Base-by-base conservation (phyloP, 345 rosid genomes). In the Barbarea vulgaris region DNA sequence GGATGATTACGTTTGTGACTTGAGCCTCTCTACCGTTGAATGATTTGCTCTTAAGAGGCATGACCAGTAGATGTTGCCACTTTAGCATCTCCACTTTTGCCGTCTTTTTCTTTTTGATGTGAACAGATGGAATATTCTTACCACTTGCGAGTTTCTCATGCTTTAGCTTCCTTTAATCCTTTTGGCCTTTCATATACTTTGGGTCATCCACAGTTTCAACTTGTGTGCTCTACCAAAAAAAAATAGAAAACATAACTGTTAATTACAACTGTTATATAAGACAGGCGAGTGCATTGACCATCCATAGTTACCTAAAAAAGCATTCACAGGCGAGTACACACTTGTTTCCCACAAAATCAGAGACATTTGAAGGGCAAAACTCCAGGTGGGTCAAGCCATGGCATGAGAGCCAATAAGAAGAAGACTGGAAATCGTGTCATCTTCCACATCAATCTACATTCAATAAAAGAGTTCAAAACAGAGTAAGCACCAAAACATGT, bases 311-410 rank as follows among this genome's bases (percentile, higher is more conserved):
- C 75, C 52, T 36, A 36, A 42, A 63, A 55, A 13, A 53, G 44
- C 52, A 72, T 19, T 52, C 42, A 63, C 37, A 1, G n/a, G n/a
- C n/a, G 4, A 10, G n/a, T n/a, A n/a, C n/a, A n/a, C n/a, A n/a
- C n/a, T n/a, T n/a, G n/a, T n/a, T n/a, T n/a, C n/a, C n/a, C n/a
- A n/a, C n/a, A n/a, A n/a, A n/a, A n/a, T n/a, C n/a, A n/a, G n/a
- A n/a, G n/a, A n/a, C 99, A 95, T 48, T 89, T 75, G 85, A 87
- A 95, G 9, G 83, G 81, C 25, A 88, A 67, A 42, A 76, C 89
- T 67, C 97, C 98, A 37, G 99, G 99, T 21, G 99, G 98, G 81
- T 95, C 99, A 75, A 92, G 81, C 93, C 96, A 89, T 19, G 97
- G 97, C 96, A 89, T 90, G 74, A 90, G 72, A 17, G 96, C 93